A percentile compares a stretch with the other conserved stretches of the same genome.
phyloP scores from a whole-genome alignment of 495 filamentous ascomycete species.

The Xanthoparmelia taractica region DNA sequence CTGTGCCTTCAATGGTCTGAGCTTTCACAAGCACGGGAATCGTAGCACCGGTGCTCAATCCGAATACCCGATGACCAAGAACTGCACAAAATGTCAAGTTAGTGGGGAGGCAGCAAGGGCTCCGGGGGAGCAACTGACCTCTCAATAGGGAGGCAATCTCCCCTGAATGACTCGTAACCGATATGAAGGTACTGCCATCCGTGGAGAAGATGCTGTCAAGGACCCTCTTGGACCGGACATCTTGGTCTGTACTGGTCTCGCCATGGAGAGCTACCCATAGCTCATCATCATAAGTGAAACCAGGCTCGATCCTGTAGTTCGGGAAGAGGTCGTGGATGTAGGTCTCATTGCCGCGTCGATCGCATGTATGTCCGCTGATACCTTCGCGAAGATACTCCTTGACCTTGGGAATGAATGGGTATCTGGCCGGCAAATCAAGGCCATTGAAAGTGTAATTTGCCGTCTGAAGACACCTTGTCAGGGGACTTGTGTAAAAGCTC shows the following conservation, averaged over 20 bases:
- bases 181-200: slow-evolving; percentile 55
- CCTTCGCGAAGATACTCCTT: slow-evolving; percentile 67
- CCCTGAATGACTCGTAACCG: slow-evolving; percentile 61
- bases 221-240: slow-evolving; percentile 44
- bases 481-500: slow-evolving; percentile 60
- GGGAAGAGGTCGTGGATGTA: slow-evolving; percentile 55
- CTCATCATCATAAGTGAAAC: slow-evolving; percentile 55
- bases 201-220: slow-evolving; percentile 57
- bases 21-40: slow-evolving; percentile 64
- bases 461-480: slow-evolving; percentile 60
- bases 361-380: slow-evolving; percentile 72
- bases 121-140: slow-evolving; percentile 27
- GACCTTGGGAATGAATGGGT: slow-evolving; percentile 53
- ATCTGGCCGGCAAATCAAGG: slow-evolving; percentile 40
- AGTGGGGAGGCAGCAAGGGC: neutral
- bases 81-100: slow-evolving; percentile 24
- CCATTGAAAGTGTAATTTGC: slow-evolving; percentile 52
- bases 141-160: slow-evolving; percentile 53
- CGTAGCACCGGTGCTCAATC: slow-evolving; percentile 56
- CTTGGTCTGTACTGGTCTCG: slow-evolving; percentile 49
- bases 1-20: slow-evolving; percentile 29
- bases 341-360: slow-evolving; percentile 52
- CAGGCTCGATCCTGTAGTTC: slow-evolving; percentile 50
- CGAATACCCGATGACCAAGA: slow-evolving; percentile 53
- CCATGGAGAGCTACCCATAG: slow-evolving; percentile 51